phyloP scores from a whole-genome alignment of 805 yeast species.

The Candida wancherniae region DNA sequence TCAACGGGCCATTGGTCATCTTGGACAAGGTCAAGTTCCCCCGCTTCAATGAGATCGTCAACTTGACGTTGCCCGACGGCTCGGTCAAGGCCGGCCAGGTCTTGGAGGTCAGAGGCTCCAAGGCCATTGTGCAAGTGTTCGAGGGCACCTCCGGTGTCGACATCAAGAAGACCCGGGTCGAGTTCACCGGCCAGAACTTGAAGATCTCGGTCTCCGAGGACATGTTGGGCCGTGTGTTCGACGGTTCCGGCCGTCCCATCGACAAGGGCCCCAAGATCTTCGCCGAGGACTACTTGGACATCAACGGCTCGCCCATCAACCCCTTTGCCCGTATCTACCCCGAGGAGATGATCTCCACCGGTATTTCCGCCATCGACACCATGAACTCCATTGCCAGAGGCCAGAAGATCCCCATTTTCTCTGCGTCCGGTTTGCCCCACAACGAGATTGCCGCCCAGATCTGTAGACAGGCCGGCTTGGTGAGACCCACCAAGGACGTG shows the following conservation, averaged over 20 bases:
- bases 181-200: conserved; percentile 92
- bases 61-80: conserved; percentile 95
- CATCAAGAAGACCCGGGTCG: conserved; percentile 95
- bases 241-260: conserved; percentile 98
- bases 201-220: conserved; percentile 95
- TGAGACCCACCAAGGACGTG: conserved; percentile 98
- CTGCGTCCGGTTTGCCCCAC: conserved; percentile 99
- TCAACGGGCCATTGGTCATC: conserved; percentile 94
- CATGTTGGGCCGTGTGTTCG: conserved; percentile 94
- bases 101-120: conserved; percentile 92
- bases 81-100: conserved; percentile 95
- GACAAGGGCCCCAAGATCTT: conserved; percentile 98
- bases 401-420: conserved; percentile 97
- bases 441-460: conserved; percentile 99
- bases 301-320: conserved; percentile 97
- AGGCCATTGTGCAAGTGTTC: conserved; percentile 97
- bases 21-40: conserved; percentile 46
- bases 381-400: conserved; percentile 99
- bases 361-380: conserved; percentile 96
- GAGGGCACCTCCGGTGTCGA: conserved; percentile 99
- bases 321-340: conserved; percentile 98
- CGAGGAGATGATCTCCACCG: conserved; percentile 99
- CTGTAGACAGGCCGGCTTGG: conserved; percentile 99
- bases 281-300: conserved; percentile 97
- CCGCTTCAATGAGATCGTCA: conserved; percentile 93